Conservation (phyloP, 2,329 filamentous ascomycete species). For the Aureobasidium sp. region DNA sequence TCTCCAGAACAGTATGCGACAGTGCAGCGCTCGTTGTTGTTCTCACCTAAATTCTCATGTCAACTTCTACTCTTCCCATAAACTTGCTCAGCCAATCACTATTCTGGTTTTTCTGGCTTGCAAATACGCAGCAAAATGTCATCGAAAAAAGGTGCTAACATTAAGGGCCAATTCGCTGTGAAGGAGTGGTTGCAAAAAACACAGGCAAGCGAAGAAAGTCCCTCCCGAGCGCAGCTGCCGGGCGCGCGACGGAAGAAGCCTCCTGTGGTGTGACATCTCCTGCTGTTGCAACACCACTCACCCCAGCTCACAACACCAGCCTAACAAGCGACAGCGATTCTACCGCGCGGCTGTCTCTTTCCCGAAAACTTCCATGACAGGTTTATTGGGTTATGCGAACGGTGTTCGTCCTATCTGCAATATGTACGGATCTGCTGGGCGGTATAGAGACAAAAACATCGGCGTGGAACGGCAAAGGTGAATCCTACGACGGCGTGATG, state of each 20-base stretch:
- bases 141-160: background rate
- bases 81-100: background rate
- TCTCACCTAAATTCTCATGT: background rate
- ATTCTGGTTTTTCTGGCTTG: background rate
- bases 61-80: background rate
- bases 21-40: background rate
- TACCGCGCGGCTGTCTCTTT: background rate
- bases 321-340: background rate
- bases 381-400: background rate
- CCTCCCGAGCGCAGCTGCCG: background rate
- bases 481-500: constrained; percentile 6
- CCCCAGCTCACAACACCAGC: background rate
- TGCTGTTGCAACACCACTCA: background rate
- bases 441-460: background rate
- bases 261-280: constrained; percentile 1
- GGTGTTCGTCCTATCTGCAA: background rate
- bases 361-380: background rate
- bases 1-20: too few species aligned
- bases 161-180: too few species aligned
- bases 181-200: background rate
- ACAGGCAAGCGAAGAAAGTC: background rate
- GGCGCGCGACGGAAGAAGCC: background rate
- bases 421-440: too few species aligned
- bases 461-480: background rate
- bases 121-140: background rate